phyloP scores from a whole-genome alignment of 495 filamentous ascomycete species.

The Aspergillus funiculosus region DNA sequence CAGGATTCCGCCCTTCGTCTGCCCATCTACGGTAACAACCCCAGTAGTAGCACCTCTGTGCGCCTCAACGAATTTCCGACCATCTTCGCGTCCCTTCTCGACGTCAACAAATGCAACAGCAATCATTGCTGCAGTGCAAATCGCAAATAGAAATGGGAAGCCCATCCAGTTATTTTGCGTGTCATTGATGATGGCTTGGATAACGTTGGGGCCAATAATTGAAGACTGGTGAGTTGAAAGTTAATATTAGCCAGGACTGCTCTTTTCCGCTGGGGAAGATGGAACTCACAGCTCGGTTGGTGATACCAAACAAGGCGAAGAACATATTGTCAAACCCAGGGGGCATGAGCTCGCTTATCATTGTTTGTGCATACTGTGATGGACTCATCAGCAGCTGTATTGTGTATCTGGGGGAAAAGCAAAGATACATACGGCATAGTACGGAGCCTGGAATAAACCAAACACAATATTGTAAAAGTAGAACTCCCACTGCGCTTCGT shows the following conservation, averaged over 20 bases:
- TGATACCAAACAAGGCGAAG: constrained; percentile 49
- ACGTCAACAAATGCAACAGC: constrained; percentile 41
- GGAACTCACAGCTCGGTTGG: constrained; percentile 42
- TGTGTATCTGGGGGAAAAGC: not conserved
- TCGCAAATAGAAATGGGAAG: constrained; percentile 45
- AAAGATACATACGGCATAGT: constrained; percentile 39
- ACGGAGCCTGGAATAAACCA: constrained; percentile 46
- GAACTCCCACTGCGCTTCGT: constrained; percentile 37
- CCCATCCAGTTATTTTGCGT: constrained; percentile 49
- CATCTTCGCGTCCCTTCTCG: constrained; percentile 44
- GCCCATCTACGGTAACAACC: not conserved
- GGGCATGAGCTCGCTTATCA: constrained; percentile 49
- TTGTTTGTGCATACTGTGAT: constrained; percentile 45
- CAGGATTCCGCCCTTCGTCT: not conserved
- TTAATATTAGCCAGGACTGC: too few relatives aligned
- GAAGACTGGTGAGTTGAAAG: constrained; percentile 30
- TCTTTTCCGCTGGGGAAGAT: not conserved
- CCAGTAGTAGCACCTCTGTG: constrained; percentile 16
- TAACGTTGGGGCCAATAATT: constrained; percentile 46
- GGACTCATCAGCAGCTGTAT: not conserved
- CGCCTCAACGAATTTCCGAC: constrained; percentile 35
- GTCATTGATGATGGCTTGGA: constrained; percentile 46
- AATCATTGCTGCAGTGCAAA: constrained; percentile 39
- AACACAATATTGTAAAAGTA: constrained; percentile 49
- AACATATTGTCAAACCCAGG: constrained; percentile 50